These are phyloP conservation scores for Diaporthe batatas DNA, from an alignment of 2,329 filamentous ascomycete species.

Conservation along the genomic window DNA sequence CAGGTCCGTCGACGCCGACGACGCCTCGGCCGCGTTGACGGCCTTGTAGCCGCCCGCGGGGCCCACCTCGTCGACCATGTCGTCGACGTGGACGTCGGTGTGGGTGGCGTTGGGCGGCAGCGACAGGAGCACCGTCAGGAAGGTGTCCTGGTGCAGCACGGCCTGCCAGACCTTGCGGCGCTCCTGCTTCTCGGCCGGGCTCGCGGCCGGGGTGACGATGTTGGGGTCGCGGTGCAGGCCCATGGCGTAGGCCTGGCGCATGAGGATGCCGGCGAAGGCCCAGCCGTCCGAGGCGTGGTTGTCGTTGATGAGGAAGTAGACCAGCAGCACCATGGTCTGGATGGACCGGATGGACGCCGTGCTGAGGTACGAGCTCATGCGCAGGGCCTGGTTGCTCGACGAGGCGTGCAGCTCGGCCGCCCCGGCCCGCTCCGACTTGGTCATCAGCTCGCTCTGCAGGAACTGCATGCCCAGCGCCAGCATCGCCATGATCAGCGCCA, in stretches of 20 bases:
- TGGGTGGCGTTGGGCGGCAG: conserved; percentile 83
- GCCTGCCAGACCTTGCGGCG: conserved; percentile 86
- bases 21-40: conserved; percentile 61
- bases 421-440: conserved; percentile 64
- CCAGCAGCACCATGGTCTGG: conserved; percentile 85
- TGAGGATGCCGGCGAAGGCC: conserved; percentile 83
- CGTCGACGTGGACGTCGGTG: conserved; percentile 82
- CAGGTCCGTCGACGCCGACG: conserved; percentile 72
- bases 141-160: conserved; percentile 84
- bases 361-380: conserved; percentile 82
- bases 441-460: conserved; percentile 68
- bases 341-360: conserved; percentile 79
- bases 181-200: conserved; percentile 80
- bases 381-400: conserved; percentile 81
- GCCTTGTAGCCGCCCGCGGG: conserved; percentile 49
- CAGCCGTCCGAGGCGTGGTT: conserved; percentile 87
- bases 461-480: conserved; percentile 85
- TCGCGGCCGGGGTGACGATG: conserved; percentile 75
- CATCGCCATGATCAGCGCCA: conserved; percentile 82
- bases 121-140: conserved; percentile 82
- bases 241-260: conserved; percentile 85
- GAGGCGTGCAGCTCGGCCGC: conserved; percentile 87
- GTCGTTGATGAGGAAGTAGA: conserved; percentile 88
- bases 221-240: conserved; percentile 84
- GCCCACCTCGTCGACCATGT: conserved; percentile 73